A percentile compares a stretch with the other conserved stretches of the same genome.
Conservation (phyloP, 2,329 filamentous ascomycete species). For the Phaeoacremonium minimum region DNA sequence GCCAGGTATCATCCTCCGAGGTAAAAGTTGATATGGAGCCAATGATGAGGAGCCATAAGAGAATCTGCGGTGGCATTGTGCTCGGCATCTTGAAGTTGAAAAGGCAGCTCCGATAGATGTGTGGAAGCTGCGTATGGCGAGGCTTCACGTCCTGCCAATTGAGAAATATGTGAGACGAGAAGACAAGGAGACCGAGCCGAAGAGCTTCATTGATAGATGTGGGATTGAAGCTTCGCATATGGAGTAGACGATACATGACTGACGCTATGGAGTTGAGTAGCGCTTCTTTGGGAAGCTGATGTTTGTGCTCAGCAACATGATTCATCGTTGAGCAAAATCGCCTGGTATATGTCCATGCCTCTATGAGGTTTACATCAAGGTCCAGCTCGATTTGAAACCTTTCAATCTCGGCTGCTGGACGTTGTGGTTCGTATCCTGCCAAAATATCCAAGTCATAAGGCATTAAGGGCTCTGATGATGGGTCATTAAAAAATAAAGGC, state of each 20-base stretch:
- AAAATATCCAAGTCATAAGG: no score
- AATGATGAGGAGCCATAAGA: conserved; percentile 19
- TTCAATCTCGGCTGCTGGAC: no score
- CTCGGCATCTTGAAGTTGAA: conserved; percentile 4
- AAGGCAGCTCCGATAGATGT: conserved; percentile 10
- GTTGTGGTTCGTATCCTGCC: no score
- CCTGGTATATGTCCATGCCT: conserved; percentile 13
- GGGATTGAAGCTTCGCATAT: conserved; percentile 19
- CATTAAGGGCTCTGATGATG: background rate
- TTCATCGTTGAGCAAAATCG: conserved; percentile 19
- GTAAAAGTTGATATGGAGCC: conserved; percentile 18
- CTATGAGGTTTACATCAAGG: conserved; percentile 9
- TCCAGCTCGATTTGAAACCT: no score
- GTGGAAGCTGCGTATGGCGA: conserved; percentile 12
- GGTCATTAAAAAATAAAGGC: conserved; percentile 3
- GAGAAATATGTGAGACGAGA: conserved; percentile 29
- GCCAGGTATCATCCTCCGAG: conserved; percentile 12
- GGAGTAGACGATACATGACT: conserved; percentile 34
- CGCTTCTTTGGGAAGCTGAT: conserved; percentile 11
- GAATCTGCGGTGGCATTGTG: conserved; percentile 8
- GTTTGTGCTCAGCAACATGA: conserved; percentile 9
- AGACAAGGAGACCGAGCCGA: conserved; percentile 31
- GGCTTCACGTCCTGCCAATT: conserved; percentile 22
- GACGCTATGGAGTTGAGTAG: conserved; percentile 26
- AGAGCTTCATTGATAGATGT: conserved; percentile 27